Evolutionary conservation across 257 asterid genomes (phyloP).

Genomic region (Cinchona pubescens): DNA sequence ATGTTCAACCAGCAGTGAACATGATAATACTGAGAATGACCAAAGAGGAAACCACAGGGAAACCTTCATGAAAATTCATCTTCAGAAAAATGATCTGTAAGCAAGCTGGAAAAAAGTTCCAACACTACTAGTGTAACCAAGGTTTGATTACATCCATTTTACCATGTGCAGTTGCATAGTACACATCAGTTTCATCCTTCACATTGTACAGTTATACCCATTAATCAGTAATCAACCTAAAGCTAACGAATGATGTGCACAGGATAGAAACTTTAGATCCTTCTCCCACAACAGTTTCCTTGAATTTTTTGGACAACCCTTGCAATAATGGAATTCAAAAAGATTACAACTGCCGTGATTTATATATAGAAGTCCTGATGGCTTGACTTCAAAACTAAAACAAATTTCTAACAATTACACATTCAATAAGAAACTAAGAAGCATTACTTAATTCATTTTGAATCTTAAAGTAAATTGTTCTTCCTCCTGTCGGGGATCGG

Average conservation of each 20-base stretch:
- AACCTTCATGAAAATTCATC: neutral
- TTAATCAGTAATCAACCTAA: neutral
- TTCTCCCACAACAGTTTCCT: neutral
- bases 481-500: neutral
- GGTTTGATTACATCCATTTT: neutral
- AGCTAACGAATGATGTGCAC: neutral
- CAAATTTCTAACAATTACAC: neutral
- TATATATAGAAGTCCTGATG: neutral
- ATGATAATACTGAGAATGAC: neutral
- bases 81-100: neutral
- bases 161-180: neutral
- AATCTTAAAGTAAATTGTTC: neutral
- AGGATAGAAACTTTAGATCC: neutral
- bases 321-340: neutral
- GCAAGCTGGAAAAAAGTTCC: neutral
- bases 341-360: neutral
- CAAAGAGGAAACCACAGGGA: neutral
- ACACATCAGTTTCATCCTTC: neutral
- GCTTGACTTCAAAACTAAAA: neutral
- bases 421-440: neutral
- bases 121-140: no score
- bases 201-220: neutral
- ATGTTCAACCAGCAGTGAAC: neutral
- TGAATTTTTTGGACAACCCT: neutral
- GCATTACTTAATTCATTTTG: neutral